Base-by-base conservation (phyloP, 257 asterid genomes). In the Penstemon davidsonii region DNA sequence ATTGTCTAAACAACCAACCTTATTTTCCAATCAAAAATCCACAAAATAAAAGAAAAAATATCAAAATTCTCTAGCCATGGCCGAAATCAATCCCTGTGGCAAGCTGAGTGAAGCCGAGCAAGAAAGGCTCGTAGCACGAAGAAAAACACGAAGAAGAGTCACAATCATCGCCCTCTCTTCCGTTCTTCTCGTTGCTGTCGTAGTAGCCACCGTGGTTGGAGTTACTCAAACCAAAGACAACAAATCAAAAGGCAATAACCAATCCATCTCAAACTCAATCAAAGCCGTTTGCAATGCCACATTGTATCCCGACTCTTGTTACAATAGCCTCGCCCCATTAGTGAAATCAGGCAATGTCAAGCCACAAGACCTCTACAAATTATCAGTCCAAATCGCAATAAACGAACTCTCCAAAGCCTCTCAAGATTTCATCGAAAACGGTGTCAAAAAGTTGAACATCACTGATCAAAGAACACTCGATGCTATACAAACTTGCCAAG, bases 51-150 rank as follows among this genome's bases (percentile, higher is more conserved):
- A 45, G 13, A 61, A 18, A 40, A 7, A 47, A 15, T 38, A 64
- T 10, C 42, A 45, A 62, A 9, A 6, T 15, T 25, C 40, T 59
- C 15, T 45, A 45, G 40, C 45, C 66, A 80, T 76, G 81, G 77
- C 73, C n/a, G 60, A 73, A 15, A 39, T 63, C 61, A 71, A 64
- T 50, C 58, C 79, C 37, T 75, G 76, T 62, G 86, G 81, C 38
- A 81, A 81, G 73, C 68, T 81, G 9, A 53, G 54, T 44, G 85
- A 82, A 60, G 76, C 77, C 15, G 80, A 76, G 41, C 77, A 77
- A 40, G 85, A 74, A 55, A 77, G 79, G 79, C 78, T 74, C 8
- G 53, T 66, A 71, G 81, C 81, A 5, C 81, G 81, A 58, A 55
- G 76, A 47, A 79, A 69, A 46, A 59, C 87, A 3, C 71, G 71